Percentiles rank a stretch among this genome's conserved stretches.
Evolutionary conservation across 768 basidiomycete species (phyloP).

Genomic region (Panaeolus cyanescens): DNA sequence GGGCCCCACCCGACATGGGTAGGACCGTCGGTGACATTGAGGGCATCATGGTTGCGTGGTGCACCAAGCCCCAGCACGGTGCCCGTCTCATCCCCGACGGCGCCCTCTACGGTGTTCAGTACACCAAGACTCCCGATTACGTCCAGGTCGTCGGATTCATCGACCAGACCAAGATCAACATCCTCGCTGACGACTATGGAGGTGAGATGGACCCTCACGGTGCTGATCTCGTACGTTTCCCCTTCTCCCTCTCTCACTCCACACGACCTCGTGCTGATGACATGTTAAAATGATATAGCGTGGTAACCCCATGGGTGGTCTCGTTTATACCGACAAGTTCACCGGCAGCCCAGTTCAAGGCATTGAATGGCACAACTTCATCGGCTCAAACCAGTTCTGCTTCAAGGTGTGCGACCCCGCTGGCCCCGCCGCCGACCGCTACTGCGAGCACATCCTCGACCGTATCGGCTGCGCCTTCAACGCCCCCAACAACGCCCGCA

Average conservation of each 20-base stretch:
- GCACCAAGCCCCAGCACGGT: conserved; percentile 65
- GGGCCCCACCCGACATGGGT: conserved; percentile 54
- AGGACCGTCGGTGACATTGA: conserved; percentile 65
- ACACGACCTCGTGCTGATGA: conserved; percentile 36
- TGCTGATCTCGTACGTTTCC: conserved; percentile 46
- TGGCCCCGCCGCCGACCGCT: conserved; percentile 26
- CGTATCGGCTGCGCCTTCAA: conserved; percentile 75
- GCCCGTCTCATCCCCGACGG: conserved; percentile 68
- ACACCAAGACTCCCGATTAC: conserved; percentile 59
- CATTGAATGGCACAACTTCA: conserved; percentile 55
- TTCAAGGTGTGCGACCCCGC: conserved; percentile 19
- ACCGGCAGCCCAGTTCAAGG: conserved; percentile 49
- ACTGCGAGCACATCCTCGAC: conserved; percentile 70
- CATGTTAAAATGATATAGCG: conserved; percentile 38
- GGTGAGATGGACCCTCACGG: conserved; percentile 81
- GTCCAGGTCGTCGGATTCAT: conserved; percentile 63
- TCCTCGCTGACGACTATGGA: conserved; percentile 57
- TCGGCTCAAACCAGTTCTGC: conserved; percentile 23
- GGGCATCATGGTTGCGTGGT: conserved; percentile 72
- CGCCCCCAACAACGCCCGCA: conserved; percentile 61
- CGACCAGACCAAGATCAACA: conserved; percentile 60
- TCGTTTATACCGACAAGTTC: conserved; percentile 63
- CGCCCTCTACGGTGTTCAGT: conserved; percentile 62
- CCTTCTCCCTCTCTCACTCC: neutral
- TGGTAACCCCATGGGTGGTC: conserved; percentile 76